Percentiles rank a stretch among this genome's conserved stretches.
phyloP scores from a whole-genome alignment of 2,329 filamentous ascomycete genomes.

The Aspergillus sclerotialis region DNA sequence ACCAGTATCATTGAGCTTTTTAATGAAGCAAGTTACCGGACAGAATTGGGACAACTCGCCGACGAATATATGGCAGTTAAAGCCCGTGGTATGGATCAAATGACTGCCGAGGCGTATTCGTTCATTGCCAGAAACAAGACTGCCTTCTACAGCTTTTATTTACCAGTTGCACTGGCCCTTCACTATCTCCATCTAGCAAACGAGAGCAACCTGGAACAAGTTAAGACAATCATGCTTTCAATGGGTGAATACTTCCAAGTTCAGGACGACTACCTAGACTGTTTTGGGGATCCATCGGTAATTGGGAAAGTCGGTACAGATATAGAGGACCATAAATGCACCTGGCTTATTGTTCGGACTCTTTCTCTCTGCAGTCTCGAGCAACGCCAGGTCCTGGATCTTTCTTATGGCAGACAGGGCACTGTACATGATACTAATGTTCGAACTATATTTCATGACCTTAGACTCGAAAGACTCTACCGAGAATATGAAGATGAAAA shows the following conservation, averaged over 20 bases:
- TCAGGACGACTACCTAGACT: conserved; percentile 3
- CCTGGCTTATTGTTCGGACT: neutral
- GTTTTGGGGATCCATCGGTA: conserved; percentile 42
- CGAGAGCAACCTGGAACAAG: conserved; percentile 73
- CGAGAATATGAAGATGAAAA: neutral
- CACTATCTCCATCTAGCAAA: conserved; percentile 75
- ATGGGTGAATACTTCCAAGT: conserved; percentile 2
- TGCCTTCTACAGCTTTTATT: conserved; percentile 96
- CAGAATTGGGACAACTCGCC: conserved; percentile 89
- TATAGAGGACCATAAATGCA: neutral
- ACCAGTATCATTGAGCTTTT: conserved; percentile 91
- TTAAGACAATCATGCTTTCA: conserved; percentile 41
- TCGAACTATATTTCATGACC: neutral
- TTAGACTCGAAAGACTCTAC: neutral
- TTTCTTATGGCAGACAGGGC: neutral
- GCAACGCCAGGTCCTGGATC: neutral
- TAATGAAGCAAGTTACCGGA: conserved; percentile 90
- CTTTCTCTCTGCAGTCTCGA: neutral
- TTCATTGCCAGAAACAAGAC: conserved; percentile 99
- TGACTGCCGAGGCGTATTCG: conserved; percentile 58
- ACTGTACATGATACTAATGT: neutral
- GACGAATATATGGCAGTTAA: conserved; percentile 95
- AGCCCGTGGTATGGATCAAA: conserved; percentile 59
- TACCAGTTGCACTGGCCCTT: conserved; percentile 80
- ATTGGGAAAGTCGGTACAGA: conserved; percentile 1